Percentiles rank a stretch among this genome's conserved stretches.
Conservation (phyloP, 805 yeast species). For the Danielia reshetovae region DNA sequence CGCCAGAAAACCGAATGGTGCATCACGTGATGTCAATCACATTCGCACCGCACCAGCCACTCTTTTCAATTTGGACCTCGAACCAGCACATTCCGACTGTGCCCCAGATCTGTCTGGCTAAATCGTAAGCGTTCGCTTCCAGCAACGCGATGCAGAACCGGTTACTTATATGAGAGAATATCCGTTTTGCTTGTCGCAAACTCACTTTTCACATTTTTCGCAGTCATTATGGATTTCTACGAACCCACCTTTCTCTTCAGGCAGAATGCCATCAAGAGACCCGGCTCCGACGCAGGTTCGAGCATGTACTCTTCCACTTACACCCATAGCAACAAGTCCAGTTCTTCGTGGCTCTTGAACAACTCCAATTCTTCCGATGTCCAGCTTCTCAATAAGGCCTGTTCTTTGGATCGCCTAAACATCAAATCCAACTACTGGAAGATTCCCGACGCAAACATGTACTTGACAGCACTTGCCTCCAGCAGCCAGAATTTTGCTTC, state of each 20-base stretch:
- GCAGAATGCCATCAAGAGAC: slow-evolving; percentile 32
- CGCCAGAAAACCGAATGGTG: no score
- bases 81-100: no score
- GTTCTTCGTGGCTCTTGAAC: slow-evolving; percentile 29
- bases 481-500: slow-evolving; percentile 14
- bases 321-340: slow-evolving; percentile 6
- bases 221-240: slow-evolving; percentile 24
- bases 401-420: slow-evolving; percentile 37
- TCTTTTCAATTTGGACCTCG: no score
- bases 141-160: no score
- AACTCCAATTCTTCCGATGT: slow-evolving; percentile 24
- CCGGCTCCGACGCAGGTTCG: slow-evolving; percentile 1
- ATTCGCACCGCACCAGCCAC: no score
- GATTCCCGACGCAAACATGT: slow-evolving; percentile 39
- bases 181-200: no score
- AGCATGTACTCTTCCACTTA: not conserved
- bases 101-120: no score
- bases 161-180: no score
- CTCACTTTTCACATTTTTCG: no score
- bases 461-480: slow-evolving; percentile 43
- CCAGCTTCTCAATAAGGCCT: slow-evolving; percentile 38
- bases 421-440: slow-evolving; percentile 44
- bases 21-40: no score
- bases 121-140: no score
- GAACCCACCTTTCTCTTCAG: slow-evolving; percentile 41